Conservation (phyloP, 495 filamentous ascomycete genomes). For the Podospora anserina region DNA sequence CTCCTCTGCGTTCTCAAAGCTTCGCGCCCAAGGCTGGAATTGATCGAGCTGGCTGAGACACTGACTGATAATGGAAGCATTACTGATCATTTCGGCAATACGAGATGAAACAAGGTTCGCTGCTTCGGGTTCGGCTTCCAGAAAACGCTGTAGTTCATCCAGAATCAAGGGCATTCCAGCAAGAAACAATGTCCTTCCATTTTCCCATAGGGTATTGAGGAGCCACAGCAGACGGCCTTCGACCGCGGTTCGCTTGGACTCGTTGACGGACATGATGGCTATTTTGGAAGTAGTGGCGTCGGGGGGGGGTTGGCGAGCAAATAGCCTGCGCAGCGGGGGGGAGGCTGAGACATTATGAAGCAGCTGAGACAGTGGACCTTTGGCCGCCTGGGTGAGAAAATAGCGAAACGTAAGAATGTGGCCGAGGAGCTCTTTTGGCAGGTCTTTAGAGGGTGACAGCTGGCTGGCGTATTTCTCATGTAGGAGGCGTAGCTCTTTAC, state of each 20-base stretch:
- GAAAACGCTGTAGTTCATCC: constrained; percentile 47
- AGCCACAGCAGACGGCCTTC: constrained; percentile 36
- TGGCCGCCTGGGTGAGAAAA: constrained; percentile 6
- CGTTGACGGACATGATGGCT: constrained; percentile 11
- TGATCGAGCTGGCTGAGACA: constrained; percentile 42
- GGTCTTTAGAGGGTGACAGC: constrained; percentile 13
- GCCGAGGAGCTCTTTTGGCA: constrained; percentile 15
- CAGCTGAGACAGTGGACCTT: constrained; percentile 19
- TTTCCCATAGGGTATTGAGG: constrained; percentile 28
- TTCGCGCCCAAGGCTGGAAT: constrained; percentile 49
- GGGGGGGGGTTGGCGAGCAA: constrained; percentile 9
- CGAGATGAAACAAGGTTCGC: constrained; percentile 39
- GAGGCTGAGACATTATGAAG: constrained; percentile 27
- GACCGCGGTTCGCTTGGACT: constrained; percentile 4
- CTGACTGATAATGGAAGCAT: constrained; percentile 44
- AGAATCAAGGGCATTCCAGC: constrained; percentile 30
- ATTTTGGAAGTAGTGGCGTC: background rate
- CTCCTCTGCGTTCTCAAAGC: constrained; percentile 30
- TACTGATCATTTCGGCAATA: constrained; percentile 37
- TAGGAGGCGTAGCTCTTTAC: background rate
- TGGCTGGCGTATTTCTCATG: constrained; percentile 10
- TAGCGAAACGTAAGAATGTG: constrained; percentile 17
- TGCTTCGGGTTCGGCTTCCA: constrained; percentile 36
- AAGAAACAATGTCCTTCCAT: constrained; percentile 29
- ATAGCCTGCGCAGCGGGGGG: constrained; percentile 38